Evolutionary conservation across 1,284 basidiomycete genomes (phyloP), one percentile per base, ranked within the genome.

Genomic region (Psilocybe mexicana): DNA sequence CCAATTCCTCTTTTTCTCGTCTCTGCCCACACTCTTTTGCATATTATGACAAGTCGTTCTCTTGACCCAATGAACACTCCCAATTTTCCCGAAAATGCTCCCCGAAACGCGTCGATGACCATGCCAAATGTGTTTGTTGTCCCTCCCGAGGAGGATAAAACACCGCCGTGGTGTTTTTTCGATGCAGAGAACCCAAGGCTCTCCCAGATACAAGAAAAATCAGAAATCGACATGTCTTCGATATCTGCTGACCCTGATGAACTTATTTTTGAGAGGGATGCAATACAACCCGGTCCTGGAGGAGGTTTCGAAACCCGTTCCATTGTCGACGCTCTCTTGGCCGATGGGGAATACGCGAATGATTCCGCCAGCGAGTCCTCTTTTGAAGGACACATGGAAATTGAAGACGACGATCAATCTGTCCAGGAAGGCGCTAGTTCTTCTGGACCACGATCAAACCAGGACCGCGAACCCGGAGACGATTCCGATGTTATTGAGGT

Each of bases 81-180:
- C 28, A 52, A 30, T 40, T 12, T n/a, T n/a, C 30, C 36, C 66
- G 64, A 61, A 62, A 61, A 51, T 65, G 59, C 54, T 61, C 63
- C 61, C 67, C 14, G 64, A 63, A 40, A 63, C 65, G 6, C 64
- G 66, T 26, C 63, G 62, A 44, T 60, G n/a, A 54, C 74, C 38
- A 77, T 87, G 73, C 87, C 86, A 11, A 79, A 84, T 62, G 85
- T 90, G 55, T 84, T 86, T 63, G 82, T 90, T 35, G 76, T 83
- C 43, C 88, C 88, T 10, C 88, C 88, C 28, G 88, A 86, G 66
- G 88, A 90, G 69, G 87, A 90, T 65, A 75, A 83, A 46, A 70
- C 74, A 10, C 84, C 84, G 6, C 79, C 86, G 6, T 88, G 81
- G 78, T 86, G 84, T 66, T 87, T 76, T 67, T 88, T 87, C 67